phyloP scores from a whole-genome alignment of 1,139 yeast species.

The Citeromyces siamensis region DNA sequence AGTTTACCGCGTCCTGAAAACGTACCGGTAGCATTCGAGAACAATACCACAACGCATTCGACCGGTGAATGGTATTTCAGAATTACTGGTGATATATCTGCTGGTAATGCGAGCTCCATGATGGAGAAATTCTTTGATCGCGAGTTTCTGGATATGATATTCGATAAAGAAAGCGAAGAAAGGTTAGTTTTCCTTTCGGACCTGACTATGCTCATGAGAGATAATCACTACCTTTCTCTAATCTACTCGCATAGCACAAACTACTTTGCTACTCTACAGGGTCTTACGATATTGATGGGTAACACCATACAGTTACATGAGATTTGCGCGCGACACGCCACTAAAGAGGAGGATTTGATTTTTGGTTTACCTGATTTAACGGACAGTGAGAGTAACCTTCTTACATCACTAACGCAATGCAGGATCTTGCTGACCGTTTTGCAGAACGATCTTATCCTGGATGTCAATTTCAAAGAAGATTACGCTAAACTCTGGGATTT shows the following conservation, averaged over 20 bases:
- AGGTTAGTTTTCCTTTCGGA: conserved; percentile 1
- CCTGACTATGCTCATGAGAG: neutral
- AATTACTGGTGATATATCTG: conserved; percentile 9
- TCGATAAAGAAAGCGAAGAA: conserved; percentile 4
- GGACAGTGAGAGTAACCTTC: neutral
- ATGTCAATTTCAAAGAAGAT: neutral
- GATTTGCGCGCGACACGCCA: conserved; percentile 30
- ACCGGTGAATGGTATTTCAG: conserved; percentile 8
- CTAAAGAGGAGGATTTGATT: conserved; percentile 2
- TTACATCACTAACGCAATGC: neutral
- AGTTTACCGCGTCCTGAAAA: conserved; percentile 18
- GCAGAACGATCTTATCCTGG: neutral
- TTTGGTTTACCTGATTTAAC: neutral
- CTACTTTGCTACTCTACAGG: conserved; percentile 6
- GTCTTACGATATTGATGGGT: conserved; percentile 27
- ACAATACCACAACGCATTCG: neutral
- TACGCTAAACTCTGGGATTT: neutral
- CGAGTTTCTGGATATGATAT: conserved; percentile 13
- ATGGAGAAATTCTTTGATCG: conserved; percentile 12
- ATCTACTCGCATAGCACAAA: neutral
- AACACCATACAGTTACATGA: conserved; percentile 48
- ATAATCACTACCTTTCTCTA: conserved; percentile 10
- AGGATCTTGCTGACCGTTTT: conserved; percentile 1
- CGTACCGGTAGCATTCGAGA: conserved; percentile 1
- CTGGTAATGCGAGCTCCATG: conserved; percentile 14